phyloP scores from a whole-genome alignment of 2,329 filamentous ascomycete species.

The Botrytis galanthina region DNA sequence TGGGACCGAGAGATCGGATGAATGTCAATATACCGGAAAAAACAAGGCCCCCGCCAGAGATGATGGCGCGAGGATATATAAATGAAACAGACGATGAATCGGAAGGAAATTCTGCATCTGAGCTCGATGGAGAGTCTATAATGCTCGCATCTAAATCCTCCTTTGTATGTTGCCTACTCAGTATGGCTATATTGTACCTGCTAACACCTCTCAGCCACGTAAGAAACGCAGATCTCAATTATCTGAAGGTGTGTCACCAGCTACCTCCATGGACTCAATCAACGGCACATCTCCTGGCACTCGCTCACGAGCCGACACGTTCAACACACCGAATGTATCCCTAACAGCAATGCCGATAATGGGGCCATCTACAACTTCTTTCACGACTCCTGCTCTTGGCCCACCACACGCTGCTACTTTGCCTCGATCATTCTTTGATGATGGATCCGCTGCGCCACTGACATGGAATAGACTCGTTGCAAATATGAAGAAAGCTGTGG shows the following conservation, averaged over 20 bases:
- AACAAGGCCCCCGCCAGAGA: constrained; percentile 82
- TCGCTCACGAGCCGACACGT: constrained; percentile 57
- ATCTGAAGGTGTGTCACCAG: constrained; percentile 73
- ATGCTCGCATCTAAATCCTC: constrained; percentile 68
- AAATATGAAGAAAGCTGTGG: constrained; percentile 89
- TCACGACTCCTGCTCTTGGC: constrained; percentile 48
- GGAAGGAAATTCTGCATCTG: constrained; percentile 76
- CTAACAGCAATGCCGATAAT: constrained; percentile 40
- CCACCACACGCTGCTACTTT: constrained; percentile 50
- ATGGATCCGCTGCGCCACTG: constrained; percentile 73
- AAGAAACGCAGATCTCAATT: constrained; percentile 59
- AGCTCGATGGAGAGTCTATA: constrained; percentile 74
- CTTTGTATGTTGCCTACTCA: constrained; percentile 52
- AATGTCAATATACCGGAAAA: constrained; percentile 87
- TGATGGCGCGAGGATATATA: constrained; percentile 80
- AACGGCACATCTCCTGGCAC: constrained; percentile 63
- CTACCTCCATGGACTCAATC: constrained; percentile 88
- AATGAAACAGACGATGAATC: constrained; percentile 91
- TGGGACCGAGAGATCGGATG: constrained; percentile 81
- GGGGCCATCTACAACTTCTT: constrained; percentile 49
- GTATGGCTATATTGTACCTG: constrained; percentile 20
- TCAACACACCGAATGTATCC: constrained; percentile 51
- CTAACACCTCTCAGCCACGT: constrained; percentile 48
- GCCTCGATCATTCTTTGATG: constrained; percentile 85
- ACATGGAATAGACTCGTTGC: constrained; percentile 89